Evolutionary conservation across 306 rosid genomes (phyloP).

Genomic region (Glycine latifolia): DNA sequence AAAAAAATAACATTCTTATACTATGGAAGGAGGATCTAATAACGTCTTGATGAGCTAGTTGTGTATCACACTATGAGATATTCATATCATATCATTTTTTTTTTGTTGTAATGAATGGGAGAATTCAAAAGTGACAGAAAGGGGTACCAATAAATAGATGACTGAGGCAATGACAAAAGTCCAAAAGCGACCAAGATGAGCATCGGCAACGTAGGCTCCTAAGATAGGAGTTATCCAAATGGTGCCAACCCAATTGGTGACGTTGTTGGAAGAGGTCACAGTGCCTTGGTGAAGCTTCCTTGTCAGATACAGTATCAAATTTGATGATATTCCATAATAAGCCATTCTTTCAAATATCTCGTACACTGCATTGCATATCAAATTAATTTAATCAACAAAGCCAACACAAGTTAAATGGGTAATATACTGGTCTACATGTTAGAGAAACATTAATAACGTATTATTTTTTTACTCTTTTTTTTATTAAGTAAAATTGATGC

Average conservation of each 20-base stretch:
- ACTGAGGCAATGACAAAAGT: slow-evolving; percentile 58
- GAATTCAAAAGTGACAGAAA: too few relatives aligned
- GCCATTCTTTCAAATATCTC: slow-evolving; percentile 84
- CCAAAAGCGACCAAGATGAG: slow-evolving; percentile 75
- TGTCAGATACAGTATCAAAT: slow-evolving; percentile 61
- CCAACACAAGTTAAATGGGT: background rate
- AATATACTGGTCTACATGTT: too few relatives aligned
- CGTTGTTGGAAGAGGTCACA: slow-evolving; percentile 64
- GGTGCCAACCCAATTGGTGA: slow-evolving; percentile 75
- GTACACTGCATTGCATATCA: slow-evolving; percentile 47
- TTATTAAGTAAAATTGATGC: too few relatives aligned
- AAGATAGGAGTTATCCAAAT: slow-evolving; percentile 72
- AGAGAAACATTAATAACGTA: too few relatives aligned
- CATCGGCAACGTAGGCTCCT: slow-evolving; percentile 82
- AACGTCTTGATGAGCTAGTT: too few relatives aligned
- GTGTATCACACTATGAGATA: too few relatives aligned
- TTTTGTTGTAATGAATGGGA: too few relatives aligned
- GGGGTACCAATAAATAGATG: slow-evolving; percentile 56
- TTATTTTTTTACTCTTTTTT: too few relatives aligned
- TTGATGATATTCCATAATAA: slow-evolving; percentile 66
- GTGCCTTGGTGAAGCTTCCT: slow-evolving; percentile 68
- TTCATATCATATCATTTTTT: too few relatives aligned
- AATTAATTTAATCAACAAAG: background rate
- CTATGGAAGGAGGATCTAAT: background rate
- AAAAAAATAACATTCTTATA: too few relatives aligned